Conservation (phyloP, 768 basidiomycete genomes). For the Calocybe indica region DNA sequence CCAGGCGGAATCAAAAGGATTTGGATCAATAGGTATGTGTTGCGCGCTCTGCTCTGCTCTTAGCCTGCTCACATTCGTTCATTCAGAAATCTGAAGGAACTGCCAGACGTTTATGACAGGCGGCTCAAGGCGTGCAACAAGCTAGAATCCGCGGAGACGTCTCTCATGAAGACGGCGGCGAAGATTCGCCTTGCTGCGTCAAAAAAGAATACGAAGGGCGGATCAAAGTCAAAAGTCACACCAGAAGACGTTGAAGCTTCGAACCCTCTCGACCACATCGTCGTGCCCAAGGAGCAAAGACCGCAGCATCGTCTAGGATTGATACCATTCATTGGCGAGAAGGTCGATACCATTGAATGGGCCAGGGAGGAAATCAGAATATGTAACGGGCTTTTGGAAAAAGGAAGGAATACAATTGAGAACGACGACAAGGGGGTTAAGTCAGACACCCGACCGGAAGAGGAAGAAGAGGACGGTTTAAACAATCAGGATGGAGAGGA, state of each 20-base stretch:
- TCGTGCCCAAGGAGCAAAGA: slow-evolving; percentile 65
- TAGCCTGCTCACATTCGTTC: background rate
- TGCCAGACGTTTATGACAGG: slow-evolving; percentile 78
- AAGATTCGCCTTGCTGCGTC: slow-evolving; percentile 58
- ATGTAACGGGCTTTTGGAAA: slow-evolving; percentile 47
- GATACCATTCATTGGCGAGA: slow-evolving; percentile 63
- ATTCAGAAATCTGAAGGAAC: slow-evolving; percentile 71
- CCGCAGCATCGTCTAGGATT: slow-evolving; percentile 74
- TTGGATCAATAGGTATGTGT: slow-evolving; percentile 79
- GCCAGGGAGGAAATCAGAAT: slow-evolving; percentile 64
- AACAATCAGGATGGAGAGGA: slow-evolving; percentile 16
- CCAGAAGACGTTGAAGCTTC: slow-evolving; percentile 17
- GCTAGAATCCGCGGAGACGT: slow-evolving; percentile 83
- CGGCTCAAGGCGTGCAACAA: slow-evolving; percentile 67
- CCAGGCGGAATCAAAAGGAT: slow-evolving; percentile 89
- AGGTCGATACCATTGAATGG: slow-evolving; percentile 95
- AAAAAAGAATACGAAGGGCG: slow-evolving; percentile 38
- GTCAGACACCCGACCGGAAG: slow-evolving; percentile 3
- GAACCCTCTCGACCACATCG: slow-evolving; percentile 12
- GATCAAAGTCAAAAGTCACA: slow-evolving; percentile 5
- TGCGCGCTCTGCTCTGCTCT: background rate
- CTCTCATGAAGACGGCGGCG: slow-evolving; percentile 66
- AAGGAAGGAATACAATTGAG: slow-evolving; percentile 34
- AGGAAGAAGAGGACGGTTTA: slow-evolving; percentile 6
- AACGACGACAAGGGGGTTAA: slow-evolving; percentile 21